Evolutionary conservation across 2,329 filamentous ascomycete genomes (phyloP).

Genomic region (Plectosphaerella sp.): DNA sequence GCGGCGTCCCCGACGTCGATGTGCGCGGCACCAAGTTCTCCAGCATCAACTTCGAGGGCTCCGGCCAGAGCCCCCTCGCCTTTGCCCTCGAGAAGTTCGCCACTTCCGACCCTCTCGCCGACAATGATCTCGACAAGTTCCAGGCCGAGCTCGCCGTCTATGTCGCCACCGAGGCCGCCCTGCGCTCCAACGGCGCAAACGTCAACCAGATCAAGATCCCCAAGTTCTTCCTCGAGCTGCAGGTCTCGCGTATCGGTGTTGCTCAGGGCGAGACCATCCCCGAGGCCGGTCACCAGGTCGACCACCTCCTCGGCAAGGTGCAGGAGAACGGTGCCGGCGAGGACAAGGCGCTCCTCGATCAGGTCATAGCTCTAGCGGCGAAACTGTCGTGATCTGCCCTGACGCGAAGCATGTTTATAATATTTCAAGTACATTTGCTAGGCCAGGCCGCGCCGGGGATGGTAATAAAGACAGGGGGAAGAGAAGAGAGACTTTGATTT

Average conservation of each 20-base stretch:
- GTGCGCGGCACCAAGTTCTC: slow-evolving; percentile 47
- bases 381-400: slow-evolving; percentile 1
- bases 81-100: slow-evolving; percentile 52
- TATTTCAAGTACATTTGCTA: not conserved
- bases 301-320: slow-evolving; percentile 55
- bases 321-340: slow-evolving; percentile 48
- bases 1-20: slow-evolving; percentile 51
- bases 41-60: slow-evolving; percentile 50
- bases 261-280: slow-evolving; percentile 52
- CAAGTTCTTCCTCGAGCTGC: slow-evolving; percentile 59
- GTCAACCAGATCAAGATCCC: slow-evolving; percentile 53
- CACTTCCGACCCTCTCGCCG: slow-evolving; percentile 42
- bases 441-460: not conserved
- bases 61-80: slow-evolving; percentile 40
- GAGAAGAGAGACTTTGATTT: slow-evolving; percentile 2
- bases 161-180: slow-evolving; percentile 54
- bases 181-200: slow-evolving; percentile 47
- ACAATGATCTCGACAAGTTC: slow-evolving; percentile 45
- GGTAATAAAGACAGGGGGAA: slow-evolving; percentile 2
- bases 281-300: slow-evolving; percentile 47
- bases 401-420: not conserved
- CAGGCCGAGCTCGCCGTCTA: slow-evolving; percentile 52
- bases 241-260: slow-evolving; percentile 54
- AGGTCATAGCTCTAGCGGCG: slow-evolving; percentile 38
- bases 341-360: slow-evolving; percentile 41